Percentiles rank a stretch among this genome's conserved stretches.
These are phyloP conservation scores for Hura crepitans DNA, from an alignment of 441 rosid species.

Conservation along the genomic window DNA sequence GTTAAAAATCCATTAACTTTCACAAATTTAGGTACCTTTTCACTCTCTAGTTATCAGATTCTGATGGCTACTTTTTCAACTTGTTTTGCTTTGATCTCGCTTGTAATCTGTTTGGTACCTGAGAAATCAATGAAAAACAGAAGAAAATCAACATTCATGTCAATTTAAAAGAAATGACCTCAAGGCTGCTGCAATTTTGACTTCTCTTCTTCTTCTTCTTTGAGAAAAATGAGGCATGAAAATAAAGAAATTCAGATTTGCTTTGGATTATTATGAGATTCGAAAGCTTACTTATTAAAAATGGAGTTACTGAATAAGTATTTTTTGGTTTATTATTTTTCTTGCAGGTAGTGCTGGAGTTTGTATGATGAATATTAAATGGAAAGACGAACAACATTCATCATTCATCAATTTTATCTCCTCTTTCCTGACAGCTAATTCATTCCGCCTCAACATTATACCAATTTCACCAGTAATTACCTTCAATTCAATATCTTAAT, in stretches of 20 bases:
- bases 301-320: too few species aligned
- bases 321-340: neutral
- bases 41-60: neutral
- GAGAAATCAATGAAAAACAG: neutral
- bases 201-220: neutral
- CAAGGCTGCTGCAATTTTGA: neutral
- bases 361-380: conserved; percentile 75
- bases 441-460: conserved; percentile 77
- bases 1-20: conserved; percentile 7
- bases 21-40: conserved; percentile 18
- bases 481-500: neutral
- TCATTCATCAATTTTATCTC: conserved; percentile 69
- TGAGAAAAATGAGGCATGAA: conserved; percentile 5
- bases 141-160: neutral
- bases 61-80: too few species aligned
- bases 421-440: conserved; percentile 59
- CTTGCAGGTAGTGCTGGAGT: conserved; percentile 45
- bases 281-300: neutral
- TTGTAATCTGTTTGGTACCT: neutral
- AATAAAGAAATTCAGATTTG: neutral
- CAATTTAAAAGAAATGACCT: neutral
- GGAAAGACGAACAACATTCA: conserved; percentile 66
- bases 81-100: neutral
- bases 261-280: neutral
- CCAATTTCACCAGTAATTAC: conserved; percentile 61